phyloP scores from a whole-genome alignment of 2,329 filamentous ascomycete genomes.

The Cladosporium sp. region DNA sequence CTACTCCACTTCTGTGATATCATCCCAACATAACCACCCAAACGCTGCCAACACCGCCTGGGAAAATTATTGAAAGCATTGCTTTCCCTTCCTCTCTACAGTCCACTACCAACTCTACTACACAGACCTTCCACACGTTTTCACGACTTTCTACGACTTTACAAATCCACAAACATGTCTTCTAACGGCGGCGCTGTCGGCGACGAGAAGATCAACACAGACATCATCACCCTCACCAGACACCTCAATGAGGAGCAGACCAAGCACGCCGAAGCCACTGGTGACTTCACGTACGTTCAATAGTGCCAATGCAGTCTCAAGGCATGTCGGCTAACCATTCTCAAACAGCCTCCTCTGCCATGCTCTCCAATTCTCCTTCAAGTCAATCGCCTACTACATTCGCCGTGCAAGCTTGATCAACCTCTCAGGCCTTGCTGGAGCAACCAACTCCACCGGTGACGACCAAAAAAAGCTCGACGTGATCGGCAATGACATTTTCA shows the following conservation, averaged over 20 bases:
- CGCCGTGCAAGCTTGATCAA: constrained; percentile 84
- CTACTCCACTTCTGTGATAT: constrained; percentile 13
- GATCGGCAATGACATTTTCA: constrained; percentile 97
- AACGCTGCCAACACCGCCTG: constrained; percentile 9
- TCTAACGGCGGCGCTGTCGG: constrained; percentile 50
- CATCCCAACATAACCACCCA: constrained; percentile 10
- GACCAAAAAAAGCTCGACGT: constrained; percentile 99
- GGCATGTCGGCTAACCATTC: constrained; percentile 17
- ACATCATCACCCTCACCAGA: constrained; percentile 91
- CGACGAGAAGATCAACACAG: constrained; percentile 81
- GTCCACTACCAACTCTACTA: neutral
- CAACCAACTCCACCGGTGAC: constrained; percentile 91
- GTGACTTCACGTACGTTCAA: constrained; percentile 85
- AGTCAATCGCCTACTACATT: constrained; percentile 99
- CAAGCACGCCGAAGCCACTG: constrained; percentile 90
- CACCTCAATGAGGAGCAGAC: constrained; percentile 94
- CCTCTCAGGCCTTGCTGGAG: constrained; percentile 88
- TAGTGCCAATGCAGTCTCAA: neutral
- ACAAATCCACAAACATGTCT: constrained; percentile 27
- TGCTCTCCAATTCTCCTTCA: constrained; percentile 98
- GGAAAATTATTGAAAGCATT: constrained; percentile 9
- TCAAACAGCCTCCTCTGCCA: constrained; percentile 78
- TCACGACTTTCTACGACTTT: neutral
- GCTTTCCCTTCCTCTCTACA: neutral
- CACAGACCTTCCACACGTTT: neutral